Evolutionary conservation across 225 moss, liverwort and hornwort genomes (phyloP).

Genomic region (Pseudoscleropodium purum): DNA sequence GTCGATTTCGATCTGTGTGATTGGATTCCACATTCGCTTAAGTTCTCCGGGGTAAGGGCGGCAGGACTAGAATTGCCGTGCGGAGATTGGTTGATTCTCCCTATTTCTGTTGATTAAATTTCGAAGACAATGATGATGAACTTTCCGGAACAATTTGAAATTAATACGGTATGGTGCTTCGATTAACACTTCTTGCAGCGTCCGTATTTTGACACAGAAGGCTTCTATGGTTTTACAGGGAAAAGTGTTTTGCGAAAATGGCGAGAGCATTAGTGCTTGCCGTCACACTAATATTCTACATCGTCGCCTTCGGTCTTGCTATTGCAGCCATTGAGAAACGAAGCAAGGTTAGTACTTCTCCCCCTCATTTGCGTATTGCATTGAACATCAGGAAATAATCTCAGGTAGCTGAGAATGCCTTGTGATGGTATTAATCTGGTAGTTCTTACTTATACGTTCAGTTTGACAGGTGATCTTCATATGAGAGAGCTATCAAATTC

Average conservation of each 20-base stretch:
- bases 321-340: constrained; percentile 26
- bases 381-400: too few species aligned
- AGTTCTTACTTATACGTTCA: background rate
- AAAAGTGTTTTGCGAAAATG: background rate
- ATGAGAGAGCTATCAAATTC: too few species aligned
- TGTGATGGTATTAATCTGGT: background rate
- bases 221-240: background rate
- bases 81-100: background rate
- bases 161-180: background rate
- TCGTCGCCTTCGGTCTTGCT: constrained; percentile 27
- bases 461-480: too few species aligned
- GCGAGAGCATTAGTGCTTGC: constrained; percentile 7
- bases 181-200: too few species aligned
- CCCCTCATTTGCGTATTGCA: too few species aligned
- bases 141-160: background rate
- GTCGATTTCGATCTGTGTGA: background rate
- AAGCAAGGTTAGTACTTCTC: constrained; percentile 10
- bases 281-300: constrained; percentile 10
- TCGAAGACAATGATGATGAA: background rate
- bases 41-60: background rate
- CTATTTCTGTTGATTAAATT: too few species aligned
- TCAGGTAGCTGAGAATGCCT: background rate
- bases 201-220: background rate
- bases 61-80: too few species aligned
- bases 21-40: background rate